Conservation (phyloP, 2,329 filamentous ascomycete genomes). For the Xylariales sp. region DNA sequence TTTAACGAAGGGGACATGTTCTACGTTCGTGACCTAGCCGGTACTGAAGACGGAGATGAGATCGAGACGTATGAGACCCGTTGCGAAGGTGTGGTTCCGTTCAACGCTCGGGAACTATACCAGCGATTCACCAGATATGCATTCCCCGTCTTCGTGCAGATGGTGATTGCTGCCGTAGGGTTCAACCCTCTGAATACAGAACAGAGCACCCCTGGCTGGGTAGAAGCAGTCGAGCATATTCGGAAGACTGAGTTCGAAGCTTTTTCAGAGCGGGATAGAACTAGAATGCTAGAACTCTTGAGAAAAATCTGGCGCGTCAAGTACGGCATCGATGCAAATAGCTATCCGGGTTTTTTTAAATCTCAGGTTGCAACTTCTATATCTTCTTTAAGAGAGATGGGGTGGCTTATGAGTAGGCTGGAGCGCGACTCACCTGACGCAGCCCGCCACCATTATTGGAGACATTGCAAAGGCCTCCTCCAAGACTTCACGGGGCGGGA, state of each 20-base stretch:
- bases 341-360: conserved; percentile 21
- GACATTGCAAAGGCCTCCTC: conserved; percentile 10
- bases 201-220: background rate
- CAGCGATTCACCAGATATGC: conserved; percentile 21
- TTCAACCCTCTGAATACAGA: conserved; percentile 18
- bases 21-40: conserved; percentile 13
- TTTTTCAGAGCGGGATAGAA: background rate
- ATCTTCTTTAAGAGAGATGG: conserved; percentile 30
- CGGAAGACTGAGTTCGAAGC: background rate
- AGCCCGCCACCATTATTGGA: background rate
- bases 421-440: background rate
- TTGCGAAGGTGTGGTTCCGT: conserved; percentile 38
- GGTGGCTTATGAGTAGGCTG: conserved; percentile 28
- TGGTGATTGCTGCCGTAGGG: conserved; percentile 20
- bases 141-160: conserved; percentile 25
- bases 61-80: background rate
- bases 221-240: background rate
- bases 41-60: conserved; percentile 3
- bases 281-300: background rate
- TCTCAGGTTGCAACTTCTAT: conserved; percentile 11
- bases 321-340: background rate
- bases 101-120: conserved; percentile 14
- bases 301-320: conserved; percentile 9
- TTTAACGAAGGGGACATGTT: conserved; percentile 5
- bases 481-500: conserved; percentile 11